A percentile compares a stretch with the other conserved stretches of the same genome.
Evolutionary conservation across 1,284 basidiomycete genomes (phyloP).

Genomic region (Rhodotorula sp.): DNA sequence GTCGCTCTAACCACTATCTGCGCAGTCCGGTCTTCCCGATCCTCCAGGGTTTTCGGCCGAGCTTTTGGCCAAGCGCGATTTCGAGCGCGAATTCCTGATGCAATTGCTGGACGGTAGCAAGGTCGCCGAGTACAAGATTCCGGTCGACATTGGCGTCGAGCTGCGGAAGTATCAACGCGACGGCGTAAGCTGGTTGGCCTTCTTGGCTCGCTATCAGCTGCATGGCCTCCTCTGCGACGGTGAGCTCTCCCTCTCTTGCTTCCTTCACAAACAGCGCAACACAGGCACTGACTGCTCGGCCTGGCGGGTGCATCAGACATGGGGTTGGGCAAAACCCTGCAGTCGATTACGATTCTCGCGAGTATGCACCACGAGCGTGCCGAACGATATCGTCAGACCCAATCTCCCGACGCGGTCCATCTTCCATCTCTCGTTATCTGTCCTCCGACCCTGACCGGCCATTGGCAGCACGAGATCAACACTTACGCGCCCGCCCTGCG

Average conservation of each 20-base stretch:
- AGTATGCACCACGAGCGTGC: slow-evolving; percentile 88
- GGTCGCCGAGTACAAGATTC: slow-evolving; percentile 85
- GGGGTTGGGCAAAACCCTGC: slow-evolving; percentile 97
- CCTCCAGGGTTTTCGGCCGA: slow-evolving; percentile 89
- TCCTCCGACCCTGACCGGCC: slow-evolving; percentile 93
- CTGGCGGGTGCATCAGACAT: slow-evolving; percentile 63
- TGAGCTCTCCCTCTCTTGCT: slow-evolving; percentile 50
- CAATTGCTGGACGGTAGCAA: slow-evolving; percentile 94
- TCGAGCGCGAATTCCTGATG: slow-evolving; percentile 85
- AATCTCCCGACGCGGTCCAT: slow-evolving; percentile 74
- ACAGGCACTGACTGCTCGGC: slow-evolving; percentile 5
- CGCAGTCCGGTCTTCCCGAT: slow-evolving; percentile 86
- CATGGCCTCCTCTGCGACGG: slow-evolving; percentile 98
- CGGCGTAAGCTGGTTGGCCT: slow-evolving; percentile 98
- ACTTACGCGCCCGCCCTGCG: slow-evolving; percentile 86
- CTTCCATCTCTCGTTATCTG: slow-evolving; percentile 94
- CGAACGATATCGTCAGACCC: slow-evolving; percentile 64
- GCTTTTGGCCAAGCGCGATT: slow-evolving; percentile 78
- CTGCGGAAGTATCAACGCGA: slow-evolving; percentile 97
- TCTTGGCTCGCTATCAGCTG: slow-evolving; percentile 90
- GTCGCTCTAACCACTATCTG: neutral
- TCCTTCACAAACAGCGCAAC: neutral
- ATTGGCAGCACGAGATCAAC: slow-evolving; percentile 97
- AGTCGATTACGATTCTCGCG: slow-evolving; percentile 95
- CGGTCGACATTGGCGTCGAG: slow-evolving; percentile 87